phyloP scores from a whole-genome alignment of 495 filamentous ascomycete species.

The Xylona heveae region DNA sequence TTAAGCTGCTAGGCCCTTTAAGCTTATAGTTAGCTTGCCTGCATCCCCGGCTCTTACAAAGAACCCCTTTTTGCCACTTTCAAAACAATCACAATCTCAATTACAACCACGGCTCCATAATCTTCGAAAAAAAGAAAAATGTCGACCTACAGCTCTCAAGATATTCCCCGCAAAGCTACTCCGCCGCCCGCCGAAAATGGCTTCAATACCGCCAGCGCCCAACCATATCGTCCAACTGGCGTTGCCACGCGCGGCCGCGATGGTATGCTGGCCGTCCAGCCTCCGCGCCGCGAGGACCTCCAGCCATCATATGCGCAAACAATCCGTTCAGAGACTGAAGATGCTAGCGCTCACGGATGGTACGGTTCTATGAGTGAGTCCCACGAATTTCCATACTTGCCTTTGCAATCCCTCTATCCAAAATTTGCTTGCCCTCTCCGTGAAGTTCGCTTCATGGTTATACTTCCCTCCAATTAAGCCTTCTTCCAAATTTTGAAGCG shows the following conservation, averaged over 20 bases:
- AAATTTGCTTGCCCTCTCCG: not conserved
- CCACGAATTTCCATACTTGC: not conserved
- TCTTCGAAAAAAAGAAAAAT: no score
- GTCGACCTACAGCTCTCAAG: no score
- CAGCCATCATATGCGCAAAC: constrained; percentile 73
- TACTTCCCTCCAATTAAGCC: constrained; percentile 1
- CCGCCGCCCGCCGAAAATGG: constrained; percentile 7
- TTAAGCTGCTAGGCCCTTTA: no score
- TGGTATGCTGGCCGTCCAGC: constrained; percentile 53
- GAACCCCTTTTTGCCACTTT: no score
- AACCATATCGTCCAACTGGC: constrained; percentile 3
- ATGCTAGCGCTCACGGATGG: constrained; percentile 64
- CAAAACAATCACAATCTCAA: no score
- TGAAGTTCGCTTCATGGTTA: constrained; percentile 1
- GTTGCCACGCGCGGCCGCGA: no score
- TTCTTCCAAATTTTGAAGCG: constrained; percentile 2
- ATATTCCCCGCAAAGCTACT: no score
- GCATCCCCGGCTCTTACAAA: no score
- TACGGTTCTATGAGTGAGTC: constrained; percentile 69
- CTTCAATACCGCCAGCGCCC: constrained; percentile 7
- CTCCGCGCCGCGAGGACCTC: constrained; percentile 60
- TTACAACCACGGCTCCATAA: no score
- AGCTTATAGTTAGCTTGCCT: no score
- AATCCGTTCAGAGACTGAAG: constrained; percentile 41
- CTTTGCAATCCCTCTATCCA: not conserved